A percentile compares a stretch with the other conserved stretches of the same genome.
Conservation (phyloP, 164 flowering plant genomes). For the Chimonanthus praecox region DNA sequence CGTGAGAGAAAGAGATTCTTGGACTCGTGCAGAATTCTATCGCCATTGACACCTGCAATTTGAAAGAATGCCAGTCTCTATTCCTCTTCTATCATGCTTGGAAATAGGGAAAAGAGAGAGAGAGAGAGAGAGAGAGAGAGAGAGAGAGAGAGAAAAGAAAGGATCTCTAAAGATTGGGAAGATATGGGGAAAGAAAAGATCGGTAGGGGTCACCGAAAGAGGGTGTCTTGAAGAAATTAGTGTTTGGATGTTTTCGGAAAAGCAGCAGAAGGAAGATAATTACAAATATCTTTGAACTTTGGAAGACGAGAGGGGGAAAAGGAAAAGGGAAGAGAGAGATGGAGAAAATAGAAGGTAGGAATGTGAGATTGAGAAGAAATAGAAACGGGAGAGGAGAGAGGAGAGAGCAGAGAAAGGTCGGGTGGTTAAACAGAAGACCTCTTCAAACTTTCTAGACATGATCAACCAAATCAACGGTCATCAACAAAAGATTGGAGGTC, state of each 20-base stretch:
- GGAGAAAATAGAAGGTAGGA: not conserved
- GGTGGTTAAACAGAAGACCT: too few relatives aligned
- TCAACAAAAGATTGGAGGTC: too few relatives aligned
- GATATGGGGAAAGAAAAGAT: not conserved
- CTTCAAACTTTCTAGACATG: too few relatives aligned
- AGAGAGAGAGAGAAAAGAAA: conserved; percentile 2
- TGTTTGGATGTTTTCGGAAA: not conserved
- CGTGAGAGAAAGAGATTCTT: conserved; percentile 70
- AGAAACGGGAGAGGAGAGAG: not conserved
- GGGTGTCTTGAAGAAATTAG: not conserved
- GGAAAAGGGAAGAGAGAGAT: not conserved
- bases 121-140: too few relatives aligned
- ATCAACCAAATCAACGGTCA: too few relatives aligned
- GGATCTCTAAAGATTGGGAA: not conserved
- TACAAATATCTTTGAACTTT: not conserved
- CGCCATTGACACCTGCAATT: conserved; percentile 30
- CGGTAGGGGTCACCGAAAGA: not conserved
- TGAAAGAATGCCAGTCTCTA: not conserved
- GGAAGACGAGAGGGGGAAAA: not conserved
- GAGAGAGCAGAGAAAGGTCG: too few relatives aligned
- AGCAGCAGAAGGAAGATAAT: not conserved
- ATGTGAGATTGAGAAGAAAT: not conserved
- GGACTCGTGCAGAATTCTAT: conserved; percentile 67
- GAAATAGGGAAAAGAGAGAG: not conserved
- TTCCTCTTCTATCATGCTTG: not conserved